Conservation (phyloP, 208 protist genomes). For the Plasmodiophora brassicae region DNA sequence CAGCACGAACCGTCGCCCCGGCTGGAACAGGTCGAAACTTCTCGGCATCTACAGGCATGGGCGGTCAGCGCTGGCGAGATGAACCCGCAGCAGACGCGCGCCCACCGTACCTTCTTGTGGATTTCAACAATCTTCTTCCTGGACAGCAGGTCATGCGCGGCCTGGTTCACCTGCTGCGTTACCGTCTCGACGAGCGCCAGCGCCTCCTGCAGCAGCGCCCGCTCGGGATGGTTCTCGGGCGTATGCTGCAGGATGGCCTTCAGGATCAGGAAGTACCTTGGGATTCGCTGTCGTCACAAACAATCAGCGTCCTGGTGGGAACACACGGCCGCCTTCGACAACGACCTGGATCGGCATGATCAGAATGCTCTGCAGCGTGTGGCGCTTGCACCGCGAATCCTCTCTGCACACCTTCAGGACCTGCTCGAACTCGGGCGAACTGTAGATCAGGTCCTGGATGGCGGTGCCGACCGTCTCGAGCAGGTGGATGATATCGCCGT, state of each 20-base stretch:
- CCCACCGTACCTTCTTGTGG: not conserved
- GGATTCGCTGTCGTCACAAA: not conserved
- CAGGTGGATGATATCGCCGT: not conserved
- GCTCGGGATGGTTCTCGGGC: not conserved
- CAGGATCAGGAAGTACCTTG: not conserved
- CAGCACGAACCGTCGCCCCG: not conserved
- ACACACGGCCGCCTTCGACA: not conserved
- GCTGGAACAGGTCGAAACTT: not conserved
- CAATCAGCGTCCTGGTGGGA: not conserved
- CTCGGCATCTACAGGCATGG: not conserved
- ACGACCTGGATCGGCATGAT: not conserved
- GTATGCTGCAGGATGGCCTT: not conserved
- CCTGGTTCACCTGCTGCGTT: slow-evolving; percentile 12
- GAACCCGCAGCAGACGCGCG: not conserved
- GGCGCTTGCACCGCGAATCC: not conserved
- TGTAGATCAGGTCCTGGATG: not conserved
- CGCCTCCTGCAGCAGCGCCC: not conserved
- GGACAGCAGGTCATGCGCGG: not conserved
- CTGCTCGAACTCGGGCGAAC: not conserved
- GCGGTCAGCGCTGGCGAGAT: not conserved
- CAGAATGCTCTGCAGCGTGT: not conserved
- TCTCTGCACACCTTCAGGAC: not conserved
- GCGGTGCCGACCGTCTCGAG: not conserved
- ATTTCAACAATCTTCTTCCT: not conserved
- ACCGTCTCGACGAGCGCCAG: not conserved